phyloP scores from a whole-genome alignment of 2,329 filamentous ascomycete genomes.

The Bimuria novae-zelandiae region DNA sequence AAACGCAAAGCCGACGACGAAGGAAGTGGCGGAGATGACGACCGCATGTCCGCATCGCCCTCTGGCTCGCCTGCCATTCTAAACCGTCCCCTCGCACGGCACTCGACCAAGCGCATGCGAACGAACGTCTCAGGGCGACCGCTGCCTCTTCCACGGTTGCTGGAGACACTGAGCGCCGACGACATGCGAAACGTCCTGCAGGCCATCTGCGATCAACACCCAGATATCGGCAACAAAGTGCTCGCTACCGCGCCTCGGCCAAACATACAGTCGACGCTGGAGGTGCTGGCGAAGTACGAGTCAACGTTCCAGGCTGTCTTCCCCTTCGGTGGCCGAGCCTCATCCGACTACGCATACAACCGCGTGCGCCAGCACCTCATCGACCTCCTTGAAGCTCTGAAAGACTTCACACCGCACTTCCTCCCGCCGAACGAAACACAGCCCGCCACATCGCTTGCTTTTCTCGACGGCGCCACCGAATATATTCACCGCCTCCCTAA shows the following conservation, averaged over 20 bases:
- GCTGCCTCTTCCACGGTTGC: slow-evolving; percentile 72
- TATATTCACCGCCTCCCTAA: slow-evolving; percentile 87
- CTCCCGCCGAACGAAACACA: slow-evolving; percentile 89
- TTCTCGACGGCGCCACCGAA: slow-evolving; percentile 86
- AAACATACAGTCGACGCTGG: slow-evolving; percentile 76
- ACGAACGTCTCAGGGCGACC: slow-evolving; percentile 72
- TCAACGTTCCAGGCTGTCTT: slow-evolving; percentile 76
- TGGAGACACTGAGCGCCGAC: slow-evolving; percentile 87
- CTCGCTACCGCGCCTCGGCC: slow-evolving; percentile 84
- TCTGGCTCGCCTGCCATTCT: slow-evolving; percentile 77
- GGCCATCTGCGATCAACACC: slow-evolving; percentile 87
- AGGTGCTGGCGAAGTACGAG: slow-evolving; percentile 83
- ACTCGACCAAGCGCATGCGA: slow-evolving; percentile 63
- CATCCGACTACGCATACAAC: slow-evolving; percentile 93
- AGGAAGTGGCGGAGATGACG: slow-evolving; percentile 61
- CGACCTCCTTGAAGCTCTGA: slow-evolving; percentile 83
- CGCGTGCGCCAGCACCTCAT: slow-evolving; percentile 80
- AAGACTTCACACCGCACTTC: slow-evolving; percentile 95
- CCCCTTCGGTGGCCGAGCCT: slow-evolving; percentile 81
- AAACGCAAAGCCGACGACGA: slow-evolving; percentile 91
- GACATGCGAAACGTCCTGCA: slow-evolving; percentile 87
- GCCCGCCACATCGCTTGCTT: slow-evolving; percentile 79
- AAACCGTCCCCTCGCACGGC: slow-evolving; percentile 65
- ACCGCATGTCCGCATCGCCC: slow-evolving; percentile 91
- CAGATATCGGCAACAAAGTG: slow-evolving; percentile 83